Conservation (phyloP, 176 grass and related monocot genomes). For the Bromus sterilis region DNA sequence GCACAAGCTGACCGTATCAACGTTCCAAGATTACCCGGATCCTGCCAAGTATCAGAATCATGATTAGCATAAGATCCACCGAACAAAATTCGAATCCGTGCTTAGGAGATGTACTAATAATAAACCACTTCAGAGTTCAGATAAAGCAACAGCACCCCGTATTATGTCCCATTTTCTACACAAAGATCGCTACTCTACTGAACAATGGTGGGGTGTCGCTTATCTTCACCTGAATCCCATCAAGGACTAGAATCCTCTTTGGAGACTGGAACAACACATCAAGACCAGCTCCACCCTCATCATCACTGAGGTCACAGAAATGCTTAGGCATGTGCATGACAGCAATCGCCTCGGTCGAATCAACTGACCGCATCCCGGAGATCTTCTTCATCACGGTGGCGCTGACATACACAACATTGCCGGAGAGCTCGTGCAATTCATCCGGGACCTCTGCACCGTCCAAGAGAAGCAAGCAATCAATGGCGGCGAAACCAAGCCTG, state of each 20-base stretch:
- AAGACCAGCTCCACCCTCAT: slow-evolving; percentile 16
- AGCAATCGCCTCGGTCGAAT: slow-evolving; percentile 77
- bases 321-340: slow-evolving; percentile 68
- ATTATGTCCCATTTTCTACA: neutral
- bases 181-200: neutral
- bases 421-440: slow-evolving; percentile 24
- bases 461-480: slow-evolving; percentile 59
- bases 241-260: slow-evolving; percentile 74
- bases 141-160: neutral
- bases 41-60: slow-evolving; percentile 33
- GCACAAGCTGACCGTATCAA: slow-evolving; percentile 86
- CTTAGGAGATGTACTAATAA: neutral
- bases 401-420: slow-evolving; percentile 42
- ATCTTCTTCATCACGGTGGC: slow-evolving; percentile 77
- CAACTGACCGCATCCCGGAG: slow-evolving; percentile 76
- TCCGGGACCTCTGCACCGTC: slow-evolving; percentile 38
- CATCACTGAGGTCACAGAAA: slow-evolving; percentile 33
- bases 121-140: neutral
- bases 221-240: slow-evolving; percentile 78
- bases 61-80: neutral
- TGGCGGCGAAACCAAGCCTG: slow-evolving; percentile 22
- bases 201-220: neutral
- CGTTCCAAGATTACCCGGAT: slow-evolving; percentile 91
- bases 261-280: slow-evolving; percentile 38
- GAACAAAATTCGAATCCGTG: neutral